Percentiles rank a stretch among this genome's conserved stretches.
Conservation (phyloP, 176 grass and related monocot genomes). For the Saccharum spontaneum region DNA sequence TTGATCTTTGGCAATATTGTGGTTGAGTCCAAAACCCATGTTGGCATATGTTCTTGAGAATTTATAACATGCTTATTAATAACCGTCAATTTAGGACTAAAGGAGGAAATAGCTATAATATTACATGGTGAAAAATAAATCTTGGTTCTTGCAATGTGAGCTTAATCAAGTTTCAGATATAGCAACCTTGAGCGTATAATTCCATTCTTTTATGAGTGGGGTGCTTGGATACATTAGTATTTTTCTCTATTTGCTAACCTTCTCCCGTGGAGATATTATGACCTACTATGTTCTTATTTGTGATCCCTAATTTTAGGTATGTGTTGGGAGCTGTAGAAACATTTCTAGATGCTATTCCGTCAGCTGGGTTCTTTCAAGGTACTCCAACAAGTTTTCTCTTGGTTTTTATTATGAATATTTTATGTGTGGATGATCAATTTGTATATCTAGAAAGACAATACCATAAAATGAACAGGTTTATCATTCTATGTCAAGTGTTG, state of each 20-base stretch:
- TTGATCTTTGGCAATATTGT: background rate
- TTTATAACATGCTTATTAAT: background rate
- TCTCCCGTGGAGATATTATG: background rate
- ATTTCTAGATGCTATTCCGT: conserved; percentile 87
- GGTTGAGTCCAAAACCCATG: background rate
- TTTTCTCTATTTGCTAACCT: background rate
- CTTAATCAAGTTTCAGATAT: background rate
- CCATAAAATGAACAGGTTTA: background rate
- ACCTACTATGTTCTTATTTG: background rate
- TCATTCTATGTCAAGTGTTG: background rate
- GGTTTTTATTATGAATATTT: background rate
- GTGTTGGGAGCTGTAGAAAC: conserved; percentile 98
- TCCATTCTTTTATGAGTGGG: background rate
- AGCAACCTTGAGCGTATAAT: background rate
- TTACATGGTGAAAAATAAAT: background rate
- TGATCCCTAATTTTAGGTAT: conserved; percentile 56
- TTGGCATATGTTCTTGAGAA: background rate
- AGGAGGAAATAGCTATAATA: conserved; percentile 10
- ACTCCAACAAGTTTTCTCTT: background rate
- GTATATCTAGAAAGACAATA: background rate
- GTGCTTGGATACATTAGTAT: background rate
- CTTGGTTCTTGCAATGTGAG: background rate
- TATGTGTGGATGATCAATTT: background rate
- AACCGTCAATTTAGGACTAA: background rate
- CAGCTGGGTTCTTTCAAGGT: conserved; percentile 92